These are phyloP conservation scores for Colletotrichum liriopes DNA, from an alignment of 2,329 filamentous ascomycete species.

Conservation along the genomic window DNA sequence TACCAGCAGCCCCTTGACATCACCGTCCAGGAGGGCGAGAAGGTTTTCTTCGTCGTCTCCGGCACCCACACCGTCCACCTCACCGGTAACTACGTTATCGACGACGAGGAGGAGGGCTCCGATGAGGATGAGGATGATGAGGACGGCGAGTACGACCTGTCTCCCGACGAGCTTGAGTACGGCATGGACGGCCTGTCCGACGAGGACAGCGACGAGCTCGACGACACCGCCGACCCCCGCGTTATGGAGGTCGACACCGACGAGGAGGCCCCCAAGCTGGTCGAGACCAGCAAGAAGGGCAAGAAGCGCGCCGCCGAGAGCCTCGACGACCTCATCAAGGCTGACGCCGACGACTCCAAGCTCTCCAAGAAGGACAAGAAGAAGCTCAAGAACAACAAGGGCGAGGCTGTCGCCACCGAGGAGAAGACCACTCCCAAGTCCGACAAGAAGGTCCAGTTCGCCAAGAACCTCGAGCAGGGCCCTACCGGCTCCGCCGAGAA, in stretches of 20 bases:
- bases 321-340: constrained; percentile 89
- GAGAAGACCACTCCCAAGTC: constrained; percentile 71
- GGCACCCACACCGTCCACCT: constrained; percentile 93
- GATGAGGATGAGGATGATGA: constrained; percentile 77
- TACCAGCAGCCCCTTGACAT: constrained; percentile 97
- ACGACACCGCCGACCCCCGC: constrained; percentile 83
- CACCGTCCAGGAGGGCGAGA: constrained; percentile 89
- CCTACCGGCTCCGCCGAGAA: constrained; percentile 80
- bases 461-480: constrained; percentile 98
- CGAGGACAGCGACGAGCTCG: constrained; percentile 82
- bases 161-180: constrained; percentile 84
- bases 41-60: constrained; percentile 91
- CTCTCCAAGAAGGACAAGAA: constrained; percentile 97
- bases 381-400: constrained; percentile 99
- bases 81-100: constrained; percentile 95
- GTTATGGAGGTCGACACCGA: constrained; percentile 87
- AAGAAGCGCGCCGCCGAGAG: constrained; percentile 91
- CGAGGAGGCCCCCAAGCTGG: constrained; percentile 77
- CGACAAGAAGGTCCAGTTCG: constrained; percentile 98
- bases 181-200: constrained; percentile 82
- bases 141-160: constrained; percentile 85
- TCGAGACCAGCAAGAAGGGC: constrained; percentile 71
- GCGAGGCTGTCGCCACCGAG: constrained; percentile 80
- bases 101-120: constrained; percentile 75
- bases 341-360: constrained; percentile 78